Percentiles rank a stretch among this genome's conserved stretches.
These are phyloP conservation scores for Asterionellopsis glacialis DNA, from an alignment of 108 stramenopile genomes.

Conservation along the genomic window DNA sequence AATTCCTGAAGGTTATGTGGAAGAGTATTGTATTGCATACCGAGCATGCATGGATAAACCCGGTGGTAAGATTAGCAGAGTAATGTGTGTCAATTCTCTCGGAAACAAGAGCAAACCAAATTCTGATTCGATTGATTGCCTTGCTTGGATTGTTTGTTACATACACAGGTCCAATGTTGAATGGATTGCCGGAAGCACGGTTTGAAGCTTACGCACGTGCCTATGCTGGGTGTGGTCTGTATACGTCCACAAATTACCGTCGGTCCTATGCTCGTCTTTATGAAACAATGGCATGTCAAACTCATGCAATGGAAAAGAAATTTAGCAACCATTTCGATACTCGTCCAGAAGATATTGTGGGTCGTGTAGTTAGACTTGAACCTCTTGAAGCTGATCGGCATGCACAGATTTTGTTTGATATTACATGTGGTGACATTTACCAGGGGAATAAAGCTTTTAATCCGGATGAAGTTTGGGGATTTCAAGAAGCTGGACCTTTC, in stretches of 20 bases:
- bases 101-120: neutral
- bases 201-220: conserved; percentile 86
- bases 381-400: conserved; percentile 52
- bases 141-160: neutral
- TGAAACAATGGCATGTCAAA: conserved; percentile 55
- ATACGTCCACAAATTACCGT: conserved; percentile 47
- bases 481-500: conserved; percentile 74
- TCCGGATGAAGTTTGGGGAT: conserved; percentile 79
- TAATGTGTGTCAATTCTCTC: neutral
- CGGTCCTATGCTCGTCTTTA: conserved; percentile 74
- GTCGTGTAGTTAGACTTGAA: conserved; percentile 61
- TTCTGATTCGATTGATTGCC: neutral
- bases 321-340: conserved; percentile 34
- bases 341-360: conserved; percentile 59
- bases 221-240: conserved; percentile 67
- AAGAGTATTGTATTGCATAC: conserved; percentile 67
- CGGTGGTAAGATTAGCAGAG: conserved; percentile 45
- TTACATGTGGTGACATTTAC: conserved; percentile 52
- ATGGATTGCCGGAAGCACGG: conserved; percentile 69
- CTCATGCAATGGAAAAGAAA: conserved; percentile 52
- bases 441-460: conserved; percentile 47
- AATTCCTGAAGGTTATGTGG: conserved; percentile 39
- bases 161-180: conserved; percentile 49
- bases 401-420: conserved; percentile 43
- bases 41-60: conserved; percentile 79